Percentiles rank a stretch among this genome's conserved stretches.
Evolutionary conservation across 2,329 filamentous ascomycete genomes (phyloP).

Genomic region (Trichoderma aggressivum): DNA sequence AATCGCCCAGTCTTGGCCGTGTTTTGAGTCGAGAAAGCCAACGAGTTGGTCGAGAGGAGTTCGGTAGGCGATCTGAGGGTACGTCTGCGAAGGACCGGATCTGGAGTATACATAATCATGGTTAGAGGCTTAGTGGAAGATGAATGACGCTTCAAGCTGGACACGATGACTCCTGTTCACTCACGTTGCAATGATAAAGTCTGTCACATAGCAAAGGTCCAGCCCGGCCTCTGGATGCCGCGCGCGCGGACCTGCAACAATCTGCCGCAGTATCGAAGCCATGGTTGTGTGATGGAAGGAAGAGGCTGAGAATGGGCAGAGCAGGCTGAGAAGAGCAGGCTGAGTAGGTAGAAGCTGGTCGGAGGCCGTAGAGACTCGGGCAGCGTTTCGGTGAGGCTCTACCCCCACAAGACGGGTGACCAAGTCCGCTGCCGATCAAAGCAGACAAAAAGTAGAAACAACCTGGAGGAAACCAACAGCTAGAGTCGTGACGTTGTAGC

Average conservation of each 20-base stretch:
- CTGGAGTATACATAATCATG: conserved; percentile 46
- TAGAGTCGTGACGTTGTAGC: neutral
- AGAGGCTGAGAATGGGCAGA: neutral
- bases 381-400: neutral
- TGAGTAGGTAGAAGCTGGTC: neutral
- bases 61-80: conserved; percentile 87
- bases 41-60: conserved; percentile 88
- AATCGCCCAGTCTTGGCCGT: conserved; percentile 83
- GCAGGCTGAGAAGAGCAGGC: neutral
- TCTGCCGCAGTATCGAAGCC: conserved; percentile 80
- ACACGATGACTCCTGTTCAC: conserved; percentile 21
- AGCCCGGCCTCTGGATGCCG: conserved; percentile 83
- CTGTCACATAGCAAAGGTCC: conserved; percentile 93
- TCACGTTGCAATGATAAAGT: conserved; percentile 66
- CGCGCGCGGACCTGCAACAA: conserved; percentile 82
- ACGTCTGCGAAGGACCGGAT: conserved; percentile 84
- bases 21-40: conserved; percentile 80
- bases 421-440: neutral
- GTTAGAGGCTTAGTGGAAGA: neutral
- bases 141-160: neutral
- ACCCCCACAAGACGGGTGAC: too few species aligned
- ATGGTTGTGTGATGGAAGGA: neutral
- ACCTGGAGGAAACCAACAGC: neutral
- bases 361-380: neutral
- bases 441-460: neutral